Base-by-base conservation (phyloP, 768 basidiomycete genomes). In the Termitomyces sp. region DNA sequence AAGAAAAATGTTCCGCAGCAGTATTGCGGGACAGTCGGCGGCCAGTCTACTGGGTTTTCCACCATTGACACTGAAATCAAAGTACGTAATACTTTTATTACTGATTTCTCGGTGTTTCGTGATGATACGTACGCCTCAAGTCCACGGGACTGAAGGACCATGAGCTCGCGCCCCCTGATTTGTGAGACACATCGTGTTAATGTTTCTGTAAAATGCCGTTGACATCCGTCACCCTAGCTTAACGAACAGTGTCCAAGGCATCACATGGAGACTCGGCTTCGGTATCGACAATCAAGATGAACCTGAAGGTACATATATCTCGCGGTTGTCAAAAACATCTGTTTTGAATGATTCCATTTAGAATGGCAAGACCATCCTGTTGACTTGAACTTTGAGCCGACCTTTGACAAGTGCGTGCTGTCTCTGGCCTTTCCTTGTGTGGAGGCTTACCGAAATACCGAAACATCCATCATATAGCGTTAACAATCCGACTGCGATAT, bases 1-100 rank as follows among this genome's bases (percentile, higher is more conserved):
- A 75, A 76, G 61, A 64, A 71, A 11, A 73, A 68, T 45, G 67
- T 77, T 12, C 66, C 66, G 28, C 83, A 84, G 62, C 74, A 83
- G 58, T 84, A 83, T 62, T 83, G 81, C 55, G 83, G 83, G n/a
- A 78, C 76, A 40, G 83, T 84, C 28, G 83, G 82, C 8, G 83
- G 82, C 0, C 80, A 85, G 67, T 82, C 80, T 3, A 77, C 77
- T 3, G 76, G 77, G 53, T 85, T 79, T 64, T 71, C 77, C 0
- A 75, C 71, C n/a, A 79, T 85, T 10, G 81, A 84, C 61, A 81
- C 80, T 9, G 77, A 83, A 64, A 72, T 84, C 58, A 83, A 83
- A 73, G 76, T 75, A 53, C 30, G 63, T 30, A 14, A 62, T 44
- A 14, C 35, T 43, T 50, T 51, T 8, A 4, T n/a, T 26, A 5